phyloP scores from a whole-genome alignment of 2,329 filamentous ascomycete genomes.

The Bipolaris gigantea region DNA sequence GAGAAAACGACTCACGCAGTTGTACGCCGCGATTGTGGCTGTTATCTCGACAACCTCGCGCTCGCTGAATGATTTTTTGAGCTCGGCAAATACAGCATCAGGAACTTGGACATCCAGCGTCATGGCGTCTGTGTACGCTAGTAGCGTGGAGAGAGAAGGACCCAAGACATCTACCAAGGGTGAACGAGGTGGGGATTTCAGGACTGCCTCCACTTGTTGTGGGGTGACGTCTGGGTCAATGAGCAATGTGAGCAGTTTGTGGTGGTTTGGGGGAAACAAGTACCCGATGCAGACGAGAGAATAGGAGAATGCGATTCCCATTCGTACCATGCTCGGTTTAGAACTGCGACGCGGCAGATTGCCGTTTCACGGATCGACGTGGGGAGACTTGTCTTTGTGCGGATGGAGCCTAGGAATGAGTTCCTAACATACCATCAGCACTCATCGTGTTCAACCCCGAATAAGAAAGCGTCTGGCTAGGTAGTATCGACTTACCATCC shows the following conservation, averaged over 20 bases:
- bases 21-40: constrained; percentile 77
- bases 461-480: background rate
- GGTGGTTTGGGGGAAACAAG: background rate
- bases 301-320: constrained; percentile 76
- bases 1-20: constrained; percentile 81
- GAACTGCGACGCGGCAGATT: constrained; percentile 77
- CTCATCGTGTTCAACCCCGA: too few species aligned
- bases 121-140: constrained; percentile 82
- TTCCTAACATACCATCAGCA: constrained; percentile 45
- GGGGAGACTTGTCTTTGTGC: constrained; percentile 55
- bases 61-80: constrained; percentile 66
- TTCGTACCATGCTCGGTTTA: constrained; percentile 84
- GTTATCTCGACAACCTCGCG: constrained; percentile 80
- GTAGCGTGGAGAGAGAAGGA: constrained; percentile 66
- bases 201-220: constrained; percentile 39
- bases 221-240: constrained; percentile 63
- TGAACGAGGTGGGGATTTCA: constrained; percentile 22
- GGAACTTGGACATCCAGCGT: constrained; percentile 71
- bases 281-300: constrained; percentile 47
- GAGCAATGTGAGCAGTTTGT: constrained; percentile 28
- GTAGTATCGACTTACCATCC: constrained; percentile 49
- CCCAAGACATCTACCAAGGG: constrained; percentile 46
- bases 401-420: constrained; percentile 59
- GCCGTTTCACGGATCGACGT: constrained; percentile 69
- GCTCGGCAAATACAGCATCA: constrained; percentile 66